A percentile compares a stretch with the other conserved stretches of the same genome.
Evolutionary conservation across 164 flowering plant genomes (phyloP).

Genomic region (Aristolochia contorta): DNA sequence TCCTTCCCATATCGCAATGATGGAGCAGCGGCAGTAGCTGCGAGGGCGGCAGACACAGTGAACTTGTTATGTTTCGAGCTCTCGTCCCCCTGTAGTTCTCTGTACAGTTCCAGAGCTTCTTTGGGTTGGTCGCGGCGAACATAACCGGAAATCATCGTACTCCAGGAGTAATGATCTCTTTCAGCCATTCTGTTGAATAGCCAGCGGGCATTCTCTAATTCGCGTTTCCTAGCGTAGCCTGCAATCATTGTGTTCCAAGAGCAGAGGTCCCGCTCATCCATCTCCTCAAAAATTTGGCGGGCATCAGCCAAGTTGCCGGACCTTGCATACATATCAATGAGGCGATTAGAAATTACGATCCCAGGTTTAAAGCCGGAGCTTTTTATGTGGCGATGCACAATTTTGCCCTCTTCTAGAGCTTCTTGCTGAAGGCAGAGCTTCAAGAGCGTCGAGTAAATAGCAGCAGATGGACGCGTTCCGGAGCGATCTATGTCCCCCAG

Average conservation of each 20-base stretch:
- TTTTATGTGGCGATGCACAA: constrained; percentile 15
- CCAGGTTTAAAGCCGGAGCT: constrained; percentile 15
- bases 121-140: constrained; percentile 14
- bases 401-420: constrained; percentile 20
- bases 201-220: constrained; percentile 15
- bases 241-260: constrained; percentile 26
- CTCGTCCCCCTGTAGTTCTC: constrained; percentile 14
- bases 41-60: constrained; percentile 18
- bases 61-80: constrained; percentile 15
- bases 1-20: constrained; percentile 21
- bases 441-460: constrained; percentile 19
- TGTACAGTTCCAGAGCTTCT: constrained; percentile 18
- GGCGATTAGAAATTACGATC: constrained; percentile 14
- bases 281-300: constrained; percentile 16
- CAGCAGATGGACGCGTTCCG: constrained; percentile 9
- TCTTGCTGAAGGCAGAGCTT: constrained; percentile 13
- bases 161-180: constrained; percentile 25
- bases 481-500: constrained; percentile 17
- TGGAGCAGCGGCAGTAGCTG: constrained; percentile 20
- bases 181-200: constrained; percentile 22
- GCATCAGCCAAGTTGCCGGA: constrained; percentile 11
- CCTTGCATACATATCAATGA: constrained; percentile 10
- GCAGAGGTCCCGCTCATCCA: constrained; percentile 23
- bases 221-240: constrained; percentile 17
- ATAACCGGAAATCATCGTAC: constrained; percentile 27